Percentiles rank a stretch among this genome's conserved stretches.
Evolutionary conservation across 768 basidiomycete species (phyloP).

Genomic region (Kwoniella europaea): DNA sequence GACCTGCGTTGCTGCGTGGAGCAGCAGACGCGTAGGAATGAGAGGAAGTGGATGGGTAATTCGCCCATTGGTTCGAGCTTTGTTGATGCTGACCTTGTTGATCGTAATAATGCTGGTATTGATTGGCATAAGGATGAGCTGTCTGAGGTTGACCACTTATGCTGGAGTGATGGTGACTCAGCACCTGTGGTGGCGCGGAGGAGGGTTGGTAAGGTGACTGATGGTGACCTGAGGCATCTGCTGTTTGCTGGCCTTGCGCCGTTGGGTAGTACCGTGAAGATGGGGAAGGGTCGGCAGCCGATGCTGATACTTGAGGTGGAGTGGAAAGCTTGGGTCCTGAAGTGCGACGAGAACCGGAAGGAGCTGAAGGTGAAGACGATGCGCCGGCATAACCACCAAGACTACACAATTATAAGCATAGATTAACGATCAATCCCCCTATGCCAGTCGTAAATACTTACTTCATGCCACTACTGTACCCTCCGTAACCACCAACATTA

Average conservation of each 20-base stretch:
- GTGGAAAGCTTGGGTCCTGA: constrained; percentile 24
- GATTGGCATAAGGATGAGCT: constrained; percentile 26
- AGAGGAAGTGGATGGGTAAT: constrained; percentile 12
- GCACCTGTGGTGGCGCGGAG: constrained; percentile 27
- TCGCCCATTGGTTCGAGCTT: constrained; percentile 19
- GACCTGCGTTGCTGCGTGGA: constrained; percentile 12
- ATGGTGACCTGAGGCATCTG: constrained; percentile 18
- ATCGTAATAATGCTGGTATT: constrained; percentile 27
- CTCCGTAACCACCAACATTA: constrained; percentile 20
- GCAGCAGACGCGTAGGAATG: constrained; percentile 16
- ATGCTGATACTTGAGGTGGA: constrained; percentile 17
- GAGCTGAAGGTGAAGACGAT: constrained; percentile 18
- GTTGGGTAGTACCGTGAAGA: constrained; percentile 24
- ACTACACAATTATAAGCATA: not conserved
- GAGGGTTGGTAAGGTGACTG: constrained; percentile 28
- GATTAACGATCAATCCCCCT: not conserved
- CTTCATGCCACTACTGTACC: constrained; percentile 24
- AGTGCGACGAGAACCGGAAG: constrained; percentile 25
- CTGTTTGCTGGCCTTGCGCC: constrained; percentile 9
- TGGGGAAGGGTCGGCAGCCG: constrained; percentile 22
- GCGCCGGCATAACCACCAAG: constrained; percentile 21
- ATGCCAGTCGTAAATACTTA: constrained; percentile 3
- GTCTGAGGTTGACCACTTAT: constrained; percentile 24
- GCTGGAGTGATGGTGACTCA: constrained; percentile 21
- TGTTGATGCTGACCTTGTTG: constrained; percentile 21